Percentiles rank a stretch among this genome's conserved stretches.
phyloP scores from a whole-genome alignment of 176 grass and related monocot species.

The Rhynchospora tenuis region DNA sequence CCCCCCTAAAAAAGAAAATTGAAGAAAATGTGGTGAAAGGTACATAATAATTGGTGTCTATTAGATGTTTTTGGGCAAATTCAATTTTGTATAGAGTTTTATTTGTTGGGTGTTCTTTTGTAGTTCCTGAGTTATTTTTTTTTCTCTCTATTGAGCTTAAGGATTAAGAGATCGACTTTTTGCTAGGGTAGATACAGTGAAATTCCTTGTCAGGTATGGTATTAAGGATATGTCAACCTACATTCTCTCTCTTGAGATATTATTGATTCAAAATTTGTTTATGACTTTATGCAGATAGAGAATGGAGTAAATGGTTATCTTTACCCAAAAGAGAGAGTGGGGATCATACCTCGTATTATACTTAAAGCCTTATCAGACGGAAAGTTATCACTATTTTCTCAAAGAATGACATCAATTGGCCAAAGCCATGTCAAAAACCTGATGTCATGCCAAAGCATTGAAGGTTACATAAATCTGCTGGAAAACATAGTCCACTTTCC shows the following conservation, averaged over 20 bases:
- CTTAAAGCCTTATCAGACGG: slow-evolving; percentile 54
- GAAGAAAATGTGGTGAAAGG: neutral
- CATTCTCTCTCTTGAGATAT: neutral
- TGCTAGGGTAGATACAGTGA: neutral
- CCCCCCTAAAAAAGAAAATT: neutral
- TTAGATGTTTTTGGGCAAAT: neutral
- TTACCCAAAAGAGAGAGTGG: slow-evolving; percentile 55
- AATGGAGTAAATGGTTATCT: slow-evolving; percentile 80
- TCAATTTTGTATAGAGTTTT: neutral
- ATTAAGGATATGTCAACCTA: neutral
- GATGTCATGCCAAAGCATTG: slow-evolving; percentile 65
- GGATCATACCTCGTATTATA: slow-evolving; percentile 51
- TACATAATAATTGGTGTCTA: neutral
- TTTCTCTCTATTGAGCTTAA: neutral
- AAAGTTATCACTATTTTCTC: slow-evolving; percentile 50
- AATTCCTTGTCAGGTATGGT: neutral
- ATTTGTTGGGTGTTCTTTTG: neutral
- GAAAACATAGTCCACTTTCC: slow-evolving; percentile 72
- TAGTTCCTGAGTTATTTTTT: neutral
- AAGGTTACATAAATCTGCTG: slow-evolving; percentile 66
- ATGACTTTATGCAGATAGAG: slow-evolving; percentile 58
- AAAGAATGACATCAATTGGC: slow-evolving; percentile 63
- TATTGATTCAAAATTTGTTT: slow-evolving; percentile 23
- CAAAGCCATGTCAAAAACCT: slow-evolving; percentile 80
- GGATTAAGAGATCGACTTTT: neutral